phyloP scores from a whole-genome alignment of 257 asterid species.

The Primulina eburnea region DNA sequence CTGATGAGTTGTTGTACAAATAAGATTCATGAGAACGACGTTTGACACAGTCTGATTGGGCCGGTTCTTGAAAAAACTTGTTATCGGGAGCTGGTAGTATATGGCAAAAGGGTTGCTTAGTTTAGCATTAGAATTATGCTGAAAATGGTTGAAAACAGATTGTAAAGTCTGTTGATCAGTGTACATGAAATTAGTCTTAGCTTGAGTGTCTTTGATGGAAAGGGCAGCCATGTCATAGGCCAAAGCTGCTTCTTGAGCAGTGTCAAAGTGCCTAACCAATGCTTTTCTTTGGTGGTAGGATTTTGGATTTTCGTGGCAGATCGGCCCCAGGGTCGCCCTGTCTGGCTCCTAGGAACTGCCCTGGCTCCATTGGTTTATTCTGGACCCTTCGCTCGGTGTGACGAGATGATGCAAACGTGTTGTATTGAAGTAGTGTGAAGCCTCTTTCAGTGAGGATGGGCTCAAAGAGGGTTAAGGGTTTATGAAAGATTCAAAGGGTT shows the following conservation, averaged over 20 bases:
- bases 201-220: background rate
- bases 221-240: slow-evolving; percentile 88
- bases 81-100: background rate
- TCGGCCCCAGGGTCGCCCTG: slow-evolving; percentile 96
- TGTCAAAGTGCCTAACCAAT: slow-evolving; percentile 96
- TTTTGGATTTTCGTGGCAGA: slow-evolving; percentile 91
- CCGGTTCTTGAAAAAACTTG: background rate
- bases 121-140: background rate
- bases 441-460: slow-evolving; percentile 79
- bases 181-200: background rate
- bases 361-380: slow-evolving; percentile 69
- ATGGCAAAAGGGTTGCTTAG: background rate
- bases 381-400: slow-evolving; percentile 73
- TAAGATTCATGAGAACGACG: slow-evolving; percentile 28
- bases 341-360: slow-evolving; percentile 81
- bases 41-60: background rate
- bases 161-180: slow-evolving; percentile 27
- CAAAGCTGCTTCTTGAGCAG: slow-evolving; percentile 95
- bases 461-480: slow-evolving; percentile 56
- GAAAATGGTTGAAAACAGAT: background rate
- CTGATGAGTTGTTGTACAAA: slow-evolving; percentile 24
- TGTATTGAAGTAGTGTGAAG: slow-evolving; percentile 70
- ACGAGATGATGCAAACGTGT: slow-evolving; percentile 60
- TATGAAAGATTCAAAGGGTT: background rate
- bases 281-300: slow-evolving; percentile 86